These are phyloP conservation scores for Larix sibirica DNA, from an alignment of 83 land plant species.

Conservation along the genomic window DNA sequence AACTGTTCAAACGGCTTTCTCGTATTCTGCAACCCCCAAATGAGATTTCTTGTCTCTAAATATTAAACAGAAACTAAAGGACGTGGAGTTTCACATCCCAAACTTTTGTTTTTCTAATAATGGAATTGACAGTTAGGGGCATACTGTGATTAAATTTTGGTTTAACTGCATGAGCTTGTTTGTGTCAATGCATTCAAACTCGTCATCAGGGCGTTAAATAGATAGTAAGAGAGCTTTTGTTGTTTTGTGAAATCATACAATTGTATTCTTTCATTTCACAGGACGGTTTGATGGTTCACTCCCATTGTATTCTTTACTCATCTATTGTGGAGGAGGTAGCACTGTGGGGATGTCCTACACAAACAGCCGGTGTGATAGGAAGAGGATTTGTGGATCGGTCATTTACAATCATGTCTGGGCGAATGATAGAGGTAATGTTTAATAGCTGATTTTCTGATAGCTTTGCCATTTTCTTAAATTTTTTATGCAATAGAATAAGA, in stretches of 20 bases:
- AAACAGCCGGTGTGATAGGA: slow-evolving; percentile 56
- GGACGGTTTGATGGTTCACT: slow-evolving; percentile 54
- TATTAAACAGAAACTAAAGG: too few relatives aligned
- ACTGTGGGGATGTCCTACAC: slow-evolving; percentile 73
- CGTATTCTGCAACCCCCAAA: too few relatives aligned
- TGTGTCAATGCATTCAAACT: too few relatives aligned
- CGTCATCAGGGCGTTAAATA: too few relatives aligned
- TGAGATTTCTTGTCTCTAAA: too few relatives aligned
- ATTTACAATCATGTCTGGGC: slow-evolving; percentile 48
- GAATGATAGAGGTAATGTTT: slow-evolving; percentile 46
- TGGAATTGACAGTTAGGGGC: background rate
- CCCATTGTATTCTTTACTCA: slow-evolving; percentile 48
- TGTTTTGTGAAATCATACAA: background rate
- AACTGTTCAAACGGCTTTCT: too few relatives aligned
- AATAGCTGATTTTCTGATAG: background rate
- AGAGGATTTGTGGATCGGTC: slow-evolving; percentile 39
- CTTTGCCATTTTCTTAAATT: background rate
- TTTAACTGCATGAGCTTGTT: background rate
- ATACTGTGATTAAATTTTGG: background rate
- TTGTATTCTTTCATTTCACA: slow-evolving; percentile 19
- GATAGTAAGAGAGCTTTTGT: background rate
- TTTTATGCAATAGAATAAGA: background rate
- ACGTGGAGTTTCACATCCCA: background rate
- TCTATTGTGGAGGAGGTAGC: slow-evolving; percentile 49
- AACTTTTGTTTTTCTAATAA: background rate